phyloP scores from a whole-genome alignment of 352 stramenopile genomes.

The Hyaloperonospora brassicae region DNA sequence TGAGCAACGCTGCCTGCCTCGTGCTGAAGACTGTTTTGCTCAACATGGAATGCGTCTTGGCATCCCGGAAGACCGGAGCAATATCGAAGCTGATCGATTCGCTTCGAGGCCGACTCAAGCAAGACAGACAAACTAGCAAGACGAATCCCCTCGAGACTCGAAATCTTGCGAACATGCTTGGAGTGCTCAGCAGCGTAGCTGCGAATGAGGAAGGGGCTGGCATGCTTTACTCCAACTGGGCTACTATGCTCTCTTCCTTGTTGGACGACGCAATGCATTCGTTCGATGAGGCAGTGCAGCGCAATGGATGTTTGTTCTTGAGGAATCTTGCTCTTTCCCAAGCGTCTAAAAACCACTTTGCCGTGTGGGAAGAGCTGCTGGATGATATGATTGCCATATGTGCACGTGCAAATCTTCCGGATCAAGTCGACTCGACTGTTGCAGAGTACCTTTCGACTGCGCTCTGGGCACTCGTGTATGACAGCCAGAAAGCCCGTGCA shows the following conservation, averaged over 20 bases:
- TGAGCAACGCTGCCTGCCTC: conserved; percentile 31
- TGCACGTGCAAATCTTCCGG: conserved; percentile 4
- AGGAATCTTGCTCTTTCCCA: conserved; percentile 56
- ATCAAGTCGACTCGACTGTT: conserved; percentile 3
- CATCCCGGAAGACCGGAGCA: conserved; percentile 36
- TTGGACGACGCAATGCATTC: conserved; percentile 43
- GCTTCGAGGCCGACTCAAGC: conserved; percentile 33
- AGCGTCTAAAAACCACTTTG: conserved; percentile 45
- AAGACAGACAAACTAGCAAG: conserved; percentile 30
- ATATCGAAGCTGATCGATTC: conserved; percentile 30
- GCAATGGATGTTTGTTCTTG: conserved; percentile 35
- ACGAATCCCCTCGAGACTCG: conserved; percentile 24
- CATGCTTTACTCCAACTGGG: conserved; percentile 28
- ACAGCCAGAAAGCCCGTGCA: conserved; percentile 56
- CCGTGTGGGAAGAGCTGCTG: conserved; percentile 45
- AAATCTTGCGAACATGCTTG: conserved; percentile 37
- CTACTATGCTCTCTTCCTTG: conserved; percentile 29
- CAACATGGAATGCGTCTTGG: conserved; percentile 42
- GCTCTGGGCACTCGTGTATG: conserved; percentile 49
- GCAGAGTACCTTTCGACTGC: conserved; percentile 30
- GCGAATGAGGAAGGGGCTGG: conserved; percentile 39
- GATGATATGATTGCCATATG: conserved; percentile 28
- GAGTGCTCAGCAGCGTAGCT: conserved; percentile 35
- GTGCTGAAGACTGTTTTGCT: conserved; percentile 42
- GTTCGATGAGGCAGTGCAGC: conserved; percentile 18